Conservation (phyloP, 129 eudicot species). For the Saposhnikovia divaricata region DNA sequence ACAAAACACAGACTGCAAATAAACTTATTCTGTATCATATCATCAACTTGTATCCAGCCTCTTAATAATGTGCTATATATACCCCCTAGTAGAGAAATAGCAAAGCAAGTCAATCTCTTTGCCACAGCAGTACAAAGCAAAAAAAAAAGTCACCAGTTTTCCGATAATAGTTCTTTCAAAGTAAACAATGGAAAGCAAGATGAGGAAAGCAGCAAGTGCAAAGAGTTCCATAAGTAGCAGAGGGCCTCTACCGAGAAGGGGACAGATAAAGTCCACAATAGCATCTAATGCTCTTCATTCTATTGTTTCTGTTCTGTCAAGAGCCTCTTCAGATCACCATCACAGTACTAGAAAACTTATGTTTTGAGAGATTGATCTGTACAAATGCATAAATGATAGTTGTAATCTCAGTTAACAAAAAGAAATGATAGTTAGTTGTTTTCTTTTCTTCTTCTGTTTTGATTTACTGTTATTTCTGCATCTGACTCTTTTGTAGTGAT, state of each 20-base stretch:
- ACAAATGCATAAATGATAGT: neutral
- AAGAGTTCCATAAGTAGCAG: slow-evolving; percentile 18
- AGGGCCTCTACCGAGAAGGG: slow-evolving; percentile 48
- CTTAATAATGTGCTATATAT: neutral
- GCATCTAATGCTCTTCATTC: slow-evolving; percentile 54
- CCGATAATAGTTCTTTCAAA: neutral
- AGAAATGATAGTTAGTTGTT: neutral
- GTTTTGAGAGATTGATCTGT: slow-evolving; percentile 5
- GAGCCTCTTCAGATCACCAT: slow-evolving; percentile 21
- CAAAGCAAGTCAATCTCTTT: neutral
- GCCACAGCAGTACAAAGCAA: neutral
- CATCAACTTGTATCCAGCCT: neutral
- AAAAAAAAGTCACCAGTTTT: neutral
- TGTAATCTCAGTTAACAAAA: neutral
- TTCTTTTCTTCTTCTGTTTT: neutral
- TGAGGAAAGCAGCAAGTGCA: slow-evolving; percentile 9
- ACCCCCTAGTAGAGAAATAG: neutral
- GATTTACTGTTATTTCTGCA: neutral
- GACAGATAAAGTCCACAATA: slow-evolving; percentile 47
- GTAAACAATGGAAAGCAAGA: slow-evolving; percentile 19
- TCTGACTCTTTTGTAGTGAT: neutral
- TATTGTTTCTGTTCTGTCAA: slow-evolving; percentile 25
- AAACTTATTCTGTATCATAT: neutral
- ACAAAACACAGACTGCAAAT: neutral
- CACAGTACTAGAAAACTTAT: neutral